These are phyloP conservation scores for Penicillium sp. DNA, from an alignment of 2,329 filamentous ascomycete species.

Conservation along the genomic window DNA sequence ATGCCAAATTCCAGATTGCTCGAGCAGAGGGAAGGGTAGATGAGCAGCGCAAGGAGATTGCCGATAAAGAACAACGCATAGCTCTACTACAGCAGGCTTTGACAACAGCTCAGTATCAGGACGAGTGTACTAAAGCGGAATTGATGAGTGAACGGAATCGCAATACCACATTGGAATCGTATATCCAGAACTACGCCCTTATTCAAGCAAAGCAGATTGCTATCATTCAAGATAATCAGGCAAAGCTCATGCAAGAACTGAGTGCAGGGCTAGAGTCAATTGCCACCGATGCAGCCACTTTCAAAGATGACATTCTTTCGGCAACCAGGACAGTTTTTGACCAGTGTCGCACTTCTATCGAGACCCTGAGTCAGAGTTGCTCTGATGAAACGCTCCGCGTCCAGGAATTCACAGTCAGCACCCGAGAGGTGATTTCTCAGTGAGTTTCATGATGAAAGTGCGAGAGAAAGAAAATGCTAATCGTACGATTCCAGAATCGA, in stretches of 20 bases:
- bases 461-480: background rate
- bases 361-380: conserved; percentile 22
- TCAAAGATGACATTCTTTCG: conserved; percentile 20
- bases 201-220: conserved; percentile 28
- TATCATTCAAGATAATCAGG: conserved; percentile 31
- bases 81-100: conserved; percentile 33
- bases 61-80: conserved; percentile 24
- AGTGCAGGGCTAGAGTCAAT: conserved; percentile 23
- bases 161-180: conserved; percentile 35
- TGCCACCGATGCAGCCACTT: conserved; percentile 16
- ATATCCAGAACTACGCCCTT: conserved; percentile 35
- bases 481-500: conserved; percentile 26
- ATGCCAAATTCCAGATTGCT: conserved; percentile 29
- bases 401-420: conserved; percentile 22
- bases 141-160: conserved; percentile 38
- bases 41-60: conserved; percentile 27
- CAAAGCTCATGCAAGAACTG: conserved; percentile 27
- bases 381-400: conserved; percentile 22
- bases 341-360: conserved; percentile 21
- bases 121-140: conserved; percentile 21
- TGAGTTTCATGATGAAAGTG: conserved; percentile 22
- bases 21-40: conserved; percentile 20
- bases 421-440: conserved; percentile 28
- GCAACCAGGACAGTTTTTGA: conserved; percentile 22
- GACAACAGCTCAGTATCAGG: conserved; percentile 28